Evolutionary conservation across 257 asterid species (phyloP).

Genomic region (Phtheirospermum japonicum): DNA sequence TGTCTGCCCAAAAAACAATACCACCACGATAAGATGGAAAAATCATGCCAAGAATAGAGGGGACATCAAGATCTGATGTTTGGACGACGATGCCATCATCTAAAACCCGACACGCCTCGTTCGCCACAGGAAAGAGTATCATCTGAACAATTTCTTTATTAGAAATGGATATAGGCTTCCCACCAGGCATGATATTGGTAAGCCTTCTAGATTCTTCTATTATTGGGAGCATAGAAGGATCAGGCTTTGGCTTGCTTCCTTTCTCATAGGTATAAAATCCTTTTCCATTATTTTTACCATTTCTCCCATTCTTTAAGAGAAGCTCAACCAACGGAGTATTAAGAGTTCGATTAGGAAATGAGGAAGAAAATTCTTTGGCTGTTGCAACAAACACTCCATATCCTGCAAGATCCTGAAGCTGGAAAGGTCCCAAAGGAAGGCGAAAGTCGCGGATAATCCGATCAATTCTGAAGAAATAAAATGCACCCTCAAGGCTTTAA

Average conservation of each 20-base stretch:
- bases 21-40: slow-evolving; percentile 97
- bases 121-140: slow-evolving; percentile 92
- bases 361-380: slow-evolving; percentile 45
- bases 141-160: slow-evolving; percentile 88
- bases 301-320: slow-evolving; percentile 79
- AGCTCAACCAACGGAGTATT: slow-evolving; percentile 68
- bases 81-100: slow-evolving; percentile 83
- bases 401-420: slow-evolving; percentile 95
- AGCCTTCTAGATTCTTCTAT: slow-evolving; percentile 84
- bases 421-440: too few relatives aligned
- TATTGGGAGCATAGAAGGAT: slow-evolving; percentile 72
- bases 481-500: too few relatives aligned
- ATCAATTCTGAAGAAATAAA: too few relatives aligned
- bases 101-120: slow-evolving; percentile 90
- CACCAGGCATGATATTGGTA: slow-evolving; percentile 82
- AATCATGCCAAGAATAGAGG: slow-evolving; percentile 96
- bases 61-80: slow-evolving; percentile 90
- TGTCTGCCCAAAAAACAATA: slow-evolving; percentile 91
- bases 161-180: slow-evolving; percentile 84
- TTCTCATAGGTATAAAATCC: slow-evolving; percentile 83
- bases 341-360: slow-evolving; percentile 78
- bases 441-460: too few relatives aligned
- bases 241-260: slow-evolving; percentile 94
- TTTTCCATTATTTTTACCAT: slow-evolving; percentile 89
- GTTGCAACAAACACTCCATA: slow-evolving; percentile 84